Conservation (phyloP, 495 filamentous ascomycete species). For the Neurospora intermedia region DNA sequence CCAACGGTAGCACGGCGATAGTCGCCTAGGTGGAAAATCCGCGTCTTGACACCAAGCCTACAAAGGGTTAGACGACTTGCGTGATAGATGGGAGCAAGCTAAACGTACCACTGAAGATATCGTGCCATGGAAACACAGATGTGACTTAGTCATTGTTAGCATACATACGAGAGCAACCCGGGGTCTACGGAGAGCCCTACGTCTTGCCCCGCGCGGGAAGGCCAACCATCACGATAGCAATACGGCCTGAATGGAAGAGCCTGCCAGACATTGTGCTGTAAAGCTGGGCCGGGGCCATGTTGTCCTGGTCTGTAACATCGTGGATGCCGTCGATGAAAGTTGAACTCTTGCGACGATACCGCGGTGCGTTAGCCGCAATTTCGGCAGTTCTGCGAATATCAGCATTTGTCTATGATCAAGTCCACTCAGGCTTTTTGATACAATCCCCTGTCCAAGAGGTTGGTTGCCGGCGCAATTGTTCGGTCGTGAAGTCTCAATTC, state of each 20-base stretch:
- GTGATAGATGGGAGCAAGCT: not conserved
- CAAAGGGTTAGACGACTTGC: slow-evolving; percentile 3
- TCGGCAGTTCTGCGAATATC: slow-evolving; percentile 57
- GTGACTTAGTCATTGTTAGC: slow-evolving; percentile 47
- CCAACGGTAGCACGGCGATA: slow-evolving; percentile 89
- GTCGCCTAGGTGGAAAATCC: slow-evolving; percentile 94
- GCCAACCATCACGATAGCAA: slow-evolving; percentile 94
- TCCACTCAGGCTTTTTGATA: not conserved
- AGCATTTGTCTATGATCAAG: slow-evolving; percentile 1
- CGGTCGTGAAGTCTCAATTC: not conserved
- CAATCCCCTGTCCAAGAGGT: not conserved
- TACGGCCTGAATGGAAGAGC: slow-evolving; percentile 92
- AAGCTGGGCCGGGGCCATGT: slow-evolving; percentile 89
- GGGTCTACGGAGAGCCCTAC: slow-evolving; percentile 36
- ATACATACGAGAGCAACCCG: not conserved
- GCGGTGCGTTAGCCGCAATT: slow-evolving; percentile 74
- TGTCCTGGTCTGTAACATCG: slow-evolving; percentile 65
- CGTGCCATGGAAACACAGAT: slow-evolving; percentile 90
- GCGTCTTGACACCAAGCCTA: slow-evolving; percentile 95
- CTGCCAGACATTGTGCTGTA: slow-evolving; percentile 97
- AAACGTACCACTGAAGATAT: slow-evolving; percentile 80
- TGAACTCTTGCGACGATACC: slow-evolving; percentile 75
- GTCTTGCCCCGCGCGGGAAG: slow-evolving; percentile 95
- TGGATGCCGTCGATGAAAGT: slow-evolving; percentile 98
- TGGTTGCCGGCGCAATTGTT: not conserved